Base-by-base conservation (phyloP, 2,329 filamentous ascomycete genomes). In the Fusarium longipes region DNA sequence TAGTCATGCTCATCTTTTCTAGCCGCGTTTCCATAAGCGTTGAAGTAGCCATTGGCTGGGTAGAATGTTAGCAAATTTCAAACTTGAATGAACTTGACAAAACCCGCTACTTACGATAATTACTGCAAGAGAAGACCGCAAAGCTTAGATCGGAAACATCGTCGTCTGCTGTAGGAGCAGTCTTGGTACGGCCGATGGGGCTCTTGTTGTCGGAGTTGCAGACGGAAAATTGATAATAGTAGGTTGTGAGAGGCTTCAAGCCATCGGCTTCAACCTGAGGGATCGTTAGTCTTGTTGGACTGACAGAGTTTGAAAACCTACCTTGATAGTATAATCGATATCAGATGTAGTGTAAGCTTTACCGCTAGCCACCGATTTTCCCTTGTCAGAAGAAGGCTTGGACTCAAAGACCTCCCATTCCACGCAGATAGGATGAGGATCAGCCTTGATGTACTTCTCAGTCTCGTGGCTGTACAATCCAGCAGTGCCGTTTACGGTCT, bases 261-360 rank as follows among this genome's bases (percentile, higher is more conserved):
- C 84, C 83, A 47, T 78, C 83, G 2, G 90, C 90, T 76, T 93
- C 90, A 15, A 92, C 85, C 83, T 89, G 51, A 15, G 1, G 9
- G 7, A 12, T 22, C 14, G 40, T 57, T 4, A 56, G 36, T 18
- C 8, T 15, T 8, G 10, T 2, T 4, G 8, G 6, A 12, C 10
- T 2, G 7, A 2, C 1, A 1, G 6, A 2, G 2, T 25, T 27
- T 2, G 7, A 6, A 17, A 1, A 4, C 59, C 49, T 74, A 87
- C 87, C 82, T 92, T 92, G 61, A 93, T 81, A 0, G 91, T 93
- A 74, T 89, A 93, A 73, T 93, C 91, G 45, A 93, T 86, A 73
- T 93, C 91, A 1, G 86, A 90, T 33, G 85, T 91, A 0, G 91
- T 93, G 73, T 88, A 92, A 1, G 84, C 89, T 33, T 78, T 84